Base-by-base conservation (phyloP, 1,284 basidiomycete species). In the Cryptococcus sp. region DNA sequence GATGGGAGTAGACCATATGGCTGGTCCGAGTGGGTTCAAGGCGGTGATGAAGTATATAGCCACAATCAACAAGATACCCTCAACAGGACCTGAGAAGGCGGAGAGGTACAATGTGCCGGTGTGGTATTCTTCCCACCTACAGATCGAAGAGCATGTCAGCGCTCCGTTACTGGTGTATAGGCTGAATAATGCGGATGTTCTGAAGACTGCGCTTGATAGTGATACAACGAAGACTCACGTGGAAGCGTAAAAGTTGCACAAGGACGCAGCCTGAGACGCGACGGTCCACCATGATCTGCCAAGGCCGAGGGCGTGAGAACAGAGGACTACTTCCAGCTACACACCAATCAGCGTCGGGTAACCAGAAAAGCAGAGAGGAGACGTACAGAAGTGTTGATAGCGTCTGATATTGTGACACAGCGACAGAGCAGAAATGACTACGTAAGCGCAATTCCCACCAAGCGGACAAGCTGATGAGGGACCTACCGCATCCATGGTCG, bases 211-310 rank as follows among this genome's bases (percentile, higher is more conserved):
- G 29, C 29, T 5, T 34, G 29, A 34, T 10, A 34, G 29, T 13
- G 8, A 34, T 13, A 19, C 29, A 34, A 55, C n/a, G n/a, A 38
- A 13, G 2, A 62, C 71, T 59, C 61, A 70, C 61, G 77, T 79
- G 40, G 77, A 78, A 44, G 97, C 82, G 77, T 98, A 98, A 75
- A 99, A 99, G 79, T 92, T 97, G 62, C 89, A 88, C 17, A 96
- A 83, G 0, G 92, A 89, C 0, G 89, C 91, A 11, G 89, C 82
- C 74, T 95, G 88, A 0, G 89, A 89, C 1, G 88, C 85, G 23
- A 98, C 87, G 1, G 93, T 94, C 94, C 93, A 98, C 89, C 93
- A 97, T 0, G 91, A 93, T 16, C 92, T 83, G 19, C 91, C 92
- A 10, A 98, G 81, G 66, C 95, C 94, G 49, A 97, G 85, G 0